These are phyloP conservation scores for Apiospora hydei DNA, from an alignment of 2,329 filamentous ascomycete species.

Conservation along the genomic window DNA sequence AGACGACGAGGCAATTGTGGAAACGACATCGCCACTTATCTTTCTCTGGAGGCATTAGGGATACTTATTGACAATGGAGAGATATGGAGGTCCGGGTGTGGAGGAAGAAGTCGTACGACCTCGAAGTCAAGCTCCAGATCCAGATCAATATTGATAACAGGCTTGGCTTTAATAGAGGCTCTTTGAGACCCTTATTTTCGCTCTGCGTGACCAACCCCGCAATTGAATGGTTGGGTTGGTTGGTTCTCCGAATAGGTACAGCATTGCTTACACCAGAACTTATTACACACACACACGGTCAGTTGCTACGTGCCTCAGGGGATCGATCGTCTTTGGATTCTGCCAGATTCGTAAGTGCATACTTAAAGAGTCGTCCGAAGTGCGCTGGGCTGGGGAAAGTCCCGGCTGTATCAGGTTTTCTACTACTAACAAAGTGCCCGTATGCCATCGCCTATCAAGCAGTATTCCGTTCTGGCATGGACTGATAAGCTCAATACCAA, in stretches of 20 bases:
- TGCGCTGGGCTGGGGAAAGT: neutral
- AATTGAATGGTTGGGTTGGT: neutral
- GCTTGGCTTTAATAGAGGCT: constrained; percentile 7
- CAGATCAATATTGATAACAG: constrained; percentile 15
- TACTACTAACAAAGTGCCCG: neutral
- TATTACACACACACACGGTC: neutral
- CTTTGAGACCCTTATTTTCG: constrained; percentile 13
- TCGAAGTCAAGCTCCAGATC: constrained; percentile 1
- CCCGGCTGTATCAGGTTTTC: neutral
- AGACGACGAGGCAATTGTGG: neutral
- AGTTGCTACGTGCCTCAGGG: neutral
- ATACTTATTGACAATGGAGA: constrained; percentile 9
- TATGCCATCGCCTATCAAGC: neutral
- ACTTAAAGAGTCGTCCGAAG: neutral
- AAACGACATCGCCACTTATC: neutral
- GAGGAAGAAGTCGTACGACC: constrained; percentile 7
- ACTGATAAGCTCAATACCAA: constrained; percentile 16
- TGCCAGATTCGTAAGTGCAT: neutral
- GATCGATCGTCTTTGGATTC: neutral
- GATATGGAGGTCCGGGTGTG: constrained; percentile 6
- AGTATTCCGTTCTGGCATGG: neutral
- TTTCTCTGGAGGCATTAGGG: neutral
- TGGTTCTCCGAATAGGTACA: neutral
- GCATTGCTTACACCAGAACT: neutral
- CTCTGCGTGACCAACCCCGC: constrained; percentile 13